Evolutionary conservation across 495 filamentous ascomycete species (phyloP).

Genomic region (Lineolata rhizophorae): DNA sequence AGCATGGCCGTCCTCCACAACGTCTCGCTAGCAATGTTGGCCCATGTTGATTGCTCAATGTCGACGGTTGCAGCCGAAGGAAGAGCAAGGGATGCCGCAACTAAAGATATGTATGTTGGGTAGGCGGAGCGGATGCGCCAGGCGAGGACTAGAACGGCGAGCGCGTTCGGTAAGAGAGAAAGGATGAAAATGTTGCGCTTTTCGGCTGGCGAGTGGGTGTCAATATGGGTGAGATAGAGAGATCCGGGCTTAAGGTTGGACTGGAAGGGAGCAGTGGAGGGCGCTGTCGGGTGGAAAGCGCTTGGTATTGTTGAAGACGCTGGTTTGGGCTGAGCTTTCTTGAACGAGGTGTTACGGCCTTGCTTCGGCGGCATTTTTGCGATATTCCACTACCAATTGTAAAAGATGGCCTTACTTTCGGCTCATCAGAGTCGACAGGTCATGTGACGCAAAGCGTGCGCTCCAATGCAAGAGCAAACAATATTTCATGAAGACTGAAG

Average conservation of each 20-base stretch:
- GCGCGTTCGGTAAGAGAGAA: constrained; percentile 44
- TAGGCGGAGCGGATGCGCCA: constrained; percentile 36
- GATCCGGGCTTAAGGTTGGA: constrained; percentile 33
- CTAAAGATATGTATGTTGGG: constrained; percentile 43
- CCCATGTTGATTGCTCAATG: constrained; percentile 28
- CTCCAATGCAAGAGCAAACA: too few relatives aligned
- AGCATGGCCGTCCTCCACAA: constrained; percentile 34
- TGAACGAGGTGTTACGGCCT: too few relatives aligned
- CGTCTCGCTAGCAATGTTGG: constrained; percentile 26
- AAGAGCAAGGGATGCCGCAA: constrained; percentile 32
- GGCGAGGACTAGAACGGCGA: constrained; percentile 32
- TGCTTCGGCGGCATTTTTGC: too few relatives aligned
- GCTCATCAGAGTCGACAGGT: too few relatives aligned
- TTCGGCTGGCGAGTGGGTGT: constrained; percentile 34
- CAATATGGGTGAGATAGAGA: constrained; percentile 64
- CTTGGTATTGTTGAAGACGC: too few relatives aligned
- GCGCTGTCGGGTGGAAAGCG: constrained; percentile 1
- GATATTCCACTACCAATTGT: too few relatives aligned
- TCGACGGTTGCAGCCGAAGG: constrained; percentile 35
- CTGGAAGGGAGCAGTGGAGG: constrained; percentile 10
- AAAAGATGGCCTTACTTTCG: too few relatives aligned
- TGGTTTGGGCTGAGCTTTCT: too few relatives aligned
- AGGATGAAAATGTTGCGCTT: constrained; percentile 61
- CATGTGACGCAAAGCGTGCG: too few relatives aligned
- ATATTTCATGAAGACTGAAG: too few relatives aligned